Conservation (phyloP, 2,329 filamentous ascomycete genomes). For the Sclerotinia nivalis region DNA sequence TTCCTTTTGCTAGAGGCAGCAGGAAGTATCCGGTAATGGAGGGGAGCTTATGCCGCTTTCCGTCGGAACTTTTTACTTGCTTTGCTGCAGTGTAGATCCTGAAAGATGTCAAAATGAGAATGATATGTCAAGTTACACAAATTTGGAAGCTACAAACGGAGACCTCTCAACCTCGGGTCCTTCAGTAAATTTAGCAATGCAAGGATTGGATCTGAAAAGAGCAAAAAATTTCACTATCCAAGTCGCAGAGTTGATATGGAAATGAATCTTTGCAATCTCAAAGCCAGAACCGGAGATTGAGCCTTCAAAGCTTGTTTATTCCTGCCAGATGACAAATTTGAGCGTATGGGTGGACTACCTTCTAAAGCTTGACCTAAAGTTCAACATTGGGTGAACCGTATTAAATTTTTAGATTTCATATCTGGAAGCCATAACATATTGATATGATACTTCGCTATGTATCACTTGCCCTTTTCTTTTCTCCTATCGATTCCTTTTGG, state of each 20-base stretch:
- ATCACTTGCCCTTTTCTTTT: not conserved
- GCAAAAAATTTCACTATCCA: not conserved
- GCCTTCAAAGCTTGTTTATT: not conserved
- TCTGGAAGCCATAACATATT: not conserved
- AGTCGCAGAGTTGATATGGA: not conserved
- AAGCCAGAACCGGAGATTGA: not conserved
- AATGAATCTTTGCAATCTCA: not conserved
- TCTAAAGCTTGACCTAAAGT: not conserved
- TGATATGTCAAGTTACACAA: not conserved
- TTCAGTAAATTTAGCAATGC: too few relatives aligned
- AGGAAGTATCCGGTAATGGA: not conserved
- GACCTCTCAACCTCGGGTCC: not conserved
- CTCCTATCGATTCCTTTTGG: not conserved
- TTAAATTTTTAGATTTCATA: not conserved
- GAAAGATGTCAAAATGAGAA: not conserved
- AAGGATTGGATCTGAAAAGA: not conserved
- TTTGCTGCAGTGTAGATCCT: not conserved
- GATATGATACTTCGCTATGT: not conserved
- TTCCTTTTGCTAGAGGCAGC: not conserved
- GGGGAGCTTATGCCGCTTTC: not conserved
- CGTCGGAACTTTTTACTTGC: not conserved
- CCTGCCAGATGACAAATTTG: not conserved
- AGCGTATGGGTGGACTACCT: not conserved
- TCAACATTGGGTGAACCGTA: not conserved
- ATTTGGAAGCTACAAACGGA: not conserved